Base-by-base conservation (phyloP, 371 early-diverging fungal genomes). In the Lichtheimia ramosa region DNA sequence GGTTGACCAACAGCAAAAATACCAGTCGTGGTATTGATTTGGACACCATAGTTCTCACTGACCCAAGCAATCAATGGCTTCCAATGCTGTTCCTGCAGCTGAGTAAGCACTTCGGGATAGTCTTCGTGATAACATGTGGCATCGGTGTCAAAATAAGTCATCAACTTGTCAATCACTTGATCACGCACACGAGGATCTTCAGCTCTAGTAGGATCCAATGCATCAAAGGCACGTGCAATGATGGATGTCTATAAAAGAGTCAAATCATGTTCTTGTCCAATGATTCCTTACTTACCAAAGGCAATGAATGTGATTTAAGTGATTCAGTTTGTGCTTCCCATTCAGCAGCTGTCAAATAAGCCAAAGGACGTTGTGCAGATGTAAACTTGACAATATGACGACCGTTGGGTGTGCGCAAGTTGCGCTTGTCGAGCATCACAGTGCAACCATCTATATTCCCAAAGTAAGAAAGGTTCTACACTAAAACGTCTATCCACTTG, bases 301-400 rank as follows among this genome's bases (percentile, higher is more conserved):
- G 95, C 27, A 97, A 81, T 5, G 95, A 85, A 64, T 94, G 92
- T 3, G 90, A 77, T 69, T 93, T 94, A 24, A 95, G 66, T 42
- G 85, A 66, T 48, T 83, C 79, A 27, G 82, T 86, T 73, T 93
- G 94, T 49, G 86, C 79, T 68, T 97, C 95, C 98, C 98, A 97
- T 71, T 97, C 98, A 18, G 86, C 94, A 8, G 95, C 95, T 41
- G 93, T 83, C 62, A 96, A 76, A 48, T 85, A 66, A 14, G 95
- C 98, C 39, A 95, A 68, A n/a, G 75, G 58, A 28, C 71, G 75
- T 61, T 89, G 84, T 3, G 75, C 57, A 15, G 49, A 49, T 12
- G 89, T 83, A 20, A 97, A 75, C 6, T 69, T 66, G 52, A 96
- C 68, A 48, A 75, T 79, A 48, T 84, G 73, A 48, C 93, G 92